These are phyloP conservation scores for Nigrograna mackinnonii DNA, from an alignment of 2,329 filamentous ascomycete genomes.

Conservation along the genomic window DNA sequence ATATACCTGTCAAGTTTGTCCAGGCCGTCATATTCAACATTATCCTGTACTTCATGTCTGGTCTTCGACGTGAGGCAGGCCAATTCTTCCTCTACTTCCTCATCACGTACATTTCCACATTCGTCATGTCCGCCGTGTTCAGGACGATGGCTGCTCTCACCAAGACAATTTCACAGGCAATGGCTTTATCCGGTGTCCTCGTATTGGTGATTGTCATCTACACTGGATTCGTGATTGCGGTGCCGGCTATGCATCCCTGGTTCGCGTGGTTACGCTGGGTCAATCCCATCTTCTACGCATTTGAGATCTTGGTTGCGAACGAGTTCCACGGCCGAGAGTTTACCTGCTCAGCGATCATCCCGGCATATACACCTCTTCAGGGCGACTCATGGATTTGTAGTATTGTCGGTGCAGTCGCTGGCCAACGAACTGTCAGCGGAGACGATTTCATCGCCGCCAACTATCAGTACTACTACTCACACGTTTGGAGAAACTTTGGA, in stretches of 20 bases:
- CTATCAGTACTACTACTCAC: slow-evolving; percentile 44
- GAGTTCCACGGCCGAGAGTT: slow-evolving; percentile 54
- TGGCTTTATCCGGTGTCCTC: slow-evolving; percentile 58
- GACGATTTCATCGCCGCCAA: slow-evolving; percentile 37
- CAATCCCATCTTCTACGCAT: slow-evolving; percentile 77
- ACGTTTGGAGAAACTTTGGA: slow-evolving; percentile 64
- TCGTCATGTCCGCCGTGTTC: slow-evolving; percentile 82
- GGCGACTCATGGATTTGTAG: slow-evolving; percentile 42
- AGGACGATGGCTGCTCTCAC: slow-evolving; percentile 75
- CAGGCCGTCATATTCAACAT: slow-evolving; percentile 77
- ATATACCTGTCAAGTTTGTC: slow-evolving; percentile 77
- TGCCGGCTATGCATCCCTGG: slow-evolving; percentile 57
- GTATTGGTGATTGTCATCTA: slow-evolving; percentile 67
- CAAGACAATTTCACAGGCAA: slow-evolving; percentile 63
- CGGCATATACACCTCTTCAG: slow-evolving; percentile 35
- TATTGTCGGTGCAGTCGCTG: slow-evolving; percentile 42
- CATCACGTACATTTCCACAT: slow-evolving; percentile 59
- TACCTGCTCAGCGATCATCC: slow-evolving; percentile 41
- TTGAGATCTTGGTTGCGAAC: slow-evolving; percentile 79
- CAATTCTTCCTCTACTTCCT: slow-evolving; percentile 81
- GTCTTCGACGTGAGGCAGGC: slow-evolving; percentile 71
- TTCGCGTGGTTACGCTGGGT: slow-evolving; percentile 61
- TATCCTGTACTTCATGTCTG: slow-evolving; percentile 82
- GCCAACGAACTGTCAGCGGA: slow-evolving; percentile 41
- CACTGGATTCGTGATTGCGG: slow-evolving; percentile 71